These are phyloP conservation scores for Jacaranda copaia DNA, from an alignment of 257 asterid genomes.

Conservation along the genomic window DNA sequence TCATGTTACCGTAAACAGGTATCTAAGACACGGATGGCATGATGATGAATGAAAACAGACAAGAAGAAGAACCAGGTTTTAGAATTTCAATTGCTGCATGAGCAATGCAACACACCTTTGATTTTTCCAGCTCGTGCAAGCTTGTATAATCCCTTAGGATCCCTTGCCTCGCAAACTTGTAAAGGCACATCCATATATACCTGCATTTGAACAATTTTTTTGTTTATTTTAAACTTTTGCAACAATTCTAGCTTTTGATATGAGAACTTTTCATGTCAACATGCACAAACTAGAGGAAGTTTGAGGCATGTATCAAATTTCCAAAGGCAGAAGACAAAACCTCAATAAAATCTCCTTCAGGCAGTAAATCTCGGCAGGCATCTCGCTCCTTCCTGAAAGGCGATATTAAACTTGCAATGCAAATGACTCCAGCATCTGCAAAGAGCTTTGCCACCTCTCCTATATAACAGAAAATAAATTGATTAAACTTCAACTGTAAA, in stretches of 20 bases:
- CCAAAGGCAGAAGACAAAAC: constrained; percentile 44
- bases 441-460: constrained; percentile 99
- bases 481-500: not conserved
- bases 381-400: constrained; percentile 96
- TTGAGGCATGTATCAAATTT: constrained; percentile 11
- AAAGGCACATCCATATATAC: constrained; percentile 95
- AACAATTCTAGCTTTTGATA: constrained; percentile 11
- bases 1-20: not conserved
- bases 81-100: constrained; percentile 26
- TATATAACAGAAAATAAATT: constrained; percentile 36
- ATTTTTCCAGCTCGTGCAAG: constrained; percentile 97
- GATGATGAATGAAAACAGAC: constrained; percentile 9
- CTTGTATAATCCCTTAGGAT: constrained; percentile 97
- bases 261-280: constrained; percentile 7
- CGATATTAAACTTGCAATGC: constrained; percentile 97
- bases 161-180: constrained; percentile 90
- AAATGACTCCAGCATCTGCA: constrained; percentile 95
- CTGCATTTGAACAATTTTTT: constrained; percentile 48
- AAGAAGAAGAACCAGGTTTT: constrained; percentile 18
- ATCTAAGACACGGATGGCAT: not conserved
- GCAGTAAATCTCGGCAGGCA: constrained; percentile 83
- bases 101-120: constrained; percentile 61
- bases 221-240: not conserved
- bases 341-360: constrained; percentile 94
- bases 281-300: constrained; percentile 13